phyloP scores from a whole-genome alignment of 192 early-diverging fungal genomes.

The Coemansia sp. region DNA sequence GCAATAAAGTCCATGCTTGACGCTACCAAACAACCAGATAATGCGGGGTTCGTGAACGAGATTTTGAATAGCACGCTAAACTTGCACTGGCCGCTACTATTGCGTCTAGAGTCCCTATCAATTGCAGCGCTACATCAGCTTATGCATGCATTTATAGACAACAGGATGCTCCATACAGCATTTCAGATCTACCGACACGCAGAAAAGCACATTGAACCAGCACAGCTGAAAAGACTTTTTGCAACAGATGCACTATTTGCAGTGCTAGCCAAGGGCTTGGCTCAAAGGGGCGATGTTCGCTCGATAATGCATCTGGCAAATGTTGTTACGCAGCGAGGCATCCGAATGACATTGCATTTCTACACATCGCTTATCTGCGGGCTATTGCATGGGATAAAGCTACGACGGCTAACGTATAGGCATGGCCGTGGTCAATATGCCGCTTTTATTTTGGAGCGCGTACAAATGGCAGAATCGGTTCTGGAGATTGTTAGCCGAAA shows the following conservation, averaged over 20 bases:
- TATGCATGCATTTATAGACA: constrained; percentile 4
- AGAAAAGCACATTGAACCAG: constrained; percentile 9
- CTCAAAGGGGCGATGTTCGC: constrained; percentile 15
- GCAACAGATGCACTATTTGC: constrained; percentile 18
- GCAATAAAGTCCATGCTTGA: constrained; percentile 11
- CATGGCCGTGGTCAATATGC: background rate
- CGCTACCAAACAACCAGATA: background rate
- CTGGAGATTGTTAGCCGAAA: constrained; percentile 14
- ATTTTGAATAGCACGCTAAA: constrained; percentile 11
- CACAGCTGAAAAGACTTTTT: background rate
- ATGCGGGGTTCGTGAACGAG: background rate
- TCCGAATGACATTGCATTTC: constrained; percentile 8
- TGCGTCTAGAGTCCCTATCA: constrained; percentile 24
- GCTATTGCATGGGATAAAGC: constrained; percentile 7
- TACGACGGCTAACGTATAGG: background rate
- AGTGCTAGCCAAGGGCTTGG: constrained; percentile 19
- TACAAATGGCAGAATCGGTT: constrained; percentile 20
- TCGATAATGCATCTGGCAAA: constrained; percentile 21
- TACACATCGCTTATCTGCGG: constrained; percentile 39
- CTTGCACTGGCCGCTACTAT: constrained; percentile 23
- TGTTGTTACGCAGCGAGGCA: background rate
- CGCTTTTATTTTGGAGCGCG: background rate
- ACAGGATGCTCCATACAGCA: constrained; percentile 6
- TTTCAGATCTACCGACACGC: constrained; percentile 25
- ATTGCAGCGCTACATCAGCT: constrained; percentile 26